A percentile compares a stretch with the other conserved stretches of the same genome.
phyloP scores from a whole-genome alignment of 805 yeast genomes.

The Zygosaccharomyces bailii region DNA sequence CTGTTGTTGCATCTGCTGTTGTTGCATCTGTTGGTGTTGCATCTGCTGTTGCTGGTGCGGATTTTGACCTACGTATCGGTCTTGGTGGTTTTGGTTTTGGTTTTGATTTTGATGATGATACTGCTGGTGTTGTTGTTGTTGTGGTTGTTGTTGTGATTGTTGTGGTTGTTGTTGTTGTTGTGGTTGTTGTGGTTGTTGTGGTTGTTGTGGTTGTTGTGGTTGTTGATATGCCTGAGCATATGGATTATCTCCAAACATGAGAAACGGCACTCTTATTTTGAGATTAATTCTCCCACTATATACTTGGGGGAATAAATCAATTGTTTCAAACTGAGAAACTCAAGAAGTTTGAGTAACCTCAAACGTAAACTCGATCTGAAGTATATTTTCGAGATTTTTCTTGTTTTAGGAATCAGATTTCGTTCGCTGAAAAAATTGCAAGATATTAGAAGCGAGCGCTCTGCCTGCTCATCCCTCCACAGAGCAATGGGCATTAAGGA shows the following conservation, averaged over 20 bases:
- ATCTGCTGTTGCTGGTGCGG: conserved; percentile 5
- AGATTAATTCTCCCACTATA: neutral
- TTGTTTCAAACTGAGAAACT: neutral
- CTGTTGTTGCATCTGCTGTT: conserved; percentile 7
- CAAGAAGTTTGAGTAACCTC: neutral
- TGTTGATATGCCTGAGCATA: conserved; percentile 4
- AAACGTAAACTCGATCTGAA: neutral
- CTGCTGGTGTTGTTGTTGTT: conserved; percentile 1
- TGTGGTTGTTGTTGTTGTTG: conserved; percentile 3
- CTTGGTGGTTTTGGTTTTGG: too few species aligned
- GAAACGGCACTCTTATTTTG: neutral
- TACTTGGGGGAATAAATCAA: neutral
- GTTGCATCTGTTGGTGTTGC: conserved; percentile 4
- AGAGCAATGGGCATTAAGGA: neutral
- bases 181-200: too few species aligned
- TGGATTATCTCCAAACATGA: conserved; percentile 7
- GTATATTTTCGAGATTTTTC: conserved; percentile 6
- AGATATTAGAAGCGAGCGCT: neutral
- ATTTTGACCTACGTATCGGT: too few species aligned
- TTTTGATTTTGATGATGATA: conserved; percentile 7
- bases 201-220: too few species aligned
- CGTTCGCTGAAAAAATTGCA: conserved; percentile 1
- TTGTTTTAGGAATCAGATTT: conserved; percentile 2
- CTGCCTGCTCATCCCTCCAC: neutral
- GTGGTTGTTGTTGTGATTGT: neutral